Conservation (phyloP, 116 monocot species). For the Iris pallida region DNA sequence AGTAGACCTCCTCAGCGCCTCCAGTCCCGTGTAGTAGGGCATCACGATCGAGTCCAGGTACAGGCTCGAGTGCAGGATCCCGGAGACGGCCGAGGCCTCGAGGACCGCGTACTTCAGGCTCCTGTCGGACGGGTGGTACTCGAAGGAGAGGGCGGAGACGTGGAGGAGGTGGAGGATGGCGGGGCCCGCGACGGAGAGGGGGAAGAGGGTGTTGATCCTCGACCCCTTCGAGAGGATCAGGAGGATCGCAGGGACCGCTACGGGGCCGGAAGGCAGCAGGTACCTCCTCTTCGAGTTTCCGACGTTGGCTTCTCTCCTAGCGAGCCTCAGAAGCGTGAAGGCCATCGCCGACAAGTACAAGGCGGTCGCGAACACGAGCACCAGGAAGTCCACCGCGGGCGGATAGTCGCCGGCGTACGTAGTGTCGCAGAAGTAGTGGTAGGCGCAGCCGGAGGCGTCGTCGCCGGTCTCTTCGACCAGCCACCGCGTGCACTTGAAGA, state of each 20-base stretch:
- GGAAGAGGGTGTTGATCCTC: conserved; percentile 58
- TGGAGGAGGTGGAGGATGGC: conserved; percentile 59
- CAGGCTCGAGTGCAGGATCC: conserved; percentile 69
- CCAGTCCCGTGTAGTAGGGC: conserved; percentile 86
- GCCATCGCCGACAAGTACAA: conserved; percentile 33
- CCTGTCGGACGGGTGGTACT: conserved; percentile 22
- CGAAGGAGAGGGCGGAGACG: conserved; percentile 67
- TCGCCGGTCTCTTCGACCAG: conserved; percentile 56
- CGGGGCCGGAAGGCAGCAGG: conserved; percentile 59
- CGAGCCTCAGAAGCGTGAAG: conserved; percentile 37
- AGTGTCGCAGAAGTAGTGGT: conserved; percentile 74
- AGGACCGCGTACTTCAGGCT: conserved; percentile 48
- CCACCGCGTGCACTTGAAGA: conserved; percentile 89
- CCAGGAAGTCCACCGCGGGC: conserved; percentile 32
- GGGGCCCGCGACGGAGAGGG: conserved; percentile 56
- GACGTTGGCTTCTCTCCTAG: background rate
- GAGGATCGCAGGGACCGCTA: conserved; percentile 51
- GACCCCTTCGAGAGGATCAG: conserved; percentile 55
- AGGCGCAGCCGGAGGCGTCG: conserved; percentile 49
- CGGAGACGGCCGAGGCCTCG: conserved; percentile 71
- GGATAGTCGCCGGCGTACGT: conserved; percentile 46
- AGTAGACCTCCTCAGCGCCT: conserved; percentile 41
- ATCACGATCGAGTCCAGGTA: conserved; percentile 59
- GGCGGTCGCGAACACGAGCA: conserved; percentile 29
- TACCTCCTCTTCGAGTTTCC: conserved; percentile 26